Conservation (phyloP, 1,284 basidiomycete species). For the Ceratorhiza oryzae-sativae region DNA sequence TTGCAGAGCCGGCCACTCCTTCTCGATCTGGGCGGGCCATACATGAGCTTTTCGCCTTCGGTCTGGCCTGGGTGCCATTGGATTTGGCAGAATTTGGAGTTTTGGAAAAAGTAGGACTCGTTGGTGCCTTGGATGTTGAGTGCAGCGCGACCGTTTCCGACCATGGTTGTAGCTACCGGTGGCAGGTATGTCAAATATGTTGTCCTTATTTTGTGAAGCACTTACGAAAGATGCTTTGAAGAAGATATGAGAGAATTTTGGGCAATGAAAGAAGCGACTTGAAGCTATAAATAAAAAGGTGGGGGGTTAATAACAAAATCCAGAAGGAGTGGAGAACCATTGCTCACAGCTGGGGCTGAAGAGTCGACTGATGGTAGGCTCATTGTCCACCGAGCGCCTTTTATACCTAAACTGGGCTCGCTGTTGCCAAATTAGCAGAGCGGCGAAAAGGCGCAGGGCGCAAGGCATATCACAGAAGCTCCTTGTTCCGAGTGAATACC, state of each 20-base stretch:
- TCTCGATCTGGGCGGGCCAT: not conserved
- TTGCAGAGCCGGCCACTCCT: not conserved
- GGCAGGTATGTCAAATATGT: not conserved
- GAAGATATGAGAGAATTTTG: not conserved
- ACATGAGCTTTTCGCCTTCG: not conserved
- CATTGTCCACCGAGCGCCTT: not conserved
- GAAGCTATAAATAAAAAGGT: not conserved
- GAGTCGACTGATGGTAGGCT: not conserved
- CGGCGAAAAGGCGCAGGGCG: not conserved
- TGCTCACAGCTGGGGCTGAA: no score
- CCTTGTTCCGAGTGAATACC: not conserved
- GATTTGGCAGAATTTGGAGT: not conserved
- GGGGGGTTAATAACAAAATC: no score
- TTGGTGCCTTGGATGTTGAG: conserved; percentile 24
- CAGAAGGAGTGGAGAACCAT: not conserved
- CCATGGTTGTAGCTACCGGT: not conserved
- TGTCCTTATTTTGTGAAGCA: not conserved
- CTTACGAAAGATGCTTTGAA: not conserved
- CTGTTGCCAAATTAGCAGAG: not conserved
- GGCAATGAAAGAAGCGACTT: not conserved
- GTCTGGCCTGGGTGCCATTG: not conserved
- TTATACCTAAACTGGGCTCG: not conserved
- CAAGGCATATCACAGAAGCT: conserved; percentile 1
- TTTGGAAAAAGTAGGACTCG: conserved; percentile 17
- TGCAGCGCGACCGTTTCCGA: conserved; percentile 10